phyloP scores from a whole-genome alignment of 2,329 filamentous ascomycete genomes.

The Cladosporium sp. region DNA sequence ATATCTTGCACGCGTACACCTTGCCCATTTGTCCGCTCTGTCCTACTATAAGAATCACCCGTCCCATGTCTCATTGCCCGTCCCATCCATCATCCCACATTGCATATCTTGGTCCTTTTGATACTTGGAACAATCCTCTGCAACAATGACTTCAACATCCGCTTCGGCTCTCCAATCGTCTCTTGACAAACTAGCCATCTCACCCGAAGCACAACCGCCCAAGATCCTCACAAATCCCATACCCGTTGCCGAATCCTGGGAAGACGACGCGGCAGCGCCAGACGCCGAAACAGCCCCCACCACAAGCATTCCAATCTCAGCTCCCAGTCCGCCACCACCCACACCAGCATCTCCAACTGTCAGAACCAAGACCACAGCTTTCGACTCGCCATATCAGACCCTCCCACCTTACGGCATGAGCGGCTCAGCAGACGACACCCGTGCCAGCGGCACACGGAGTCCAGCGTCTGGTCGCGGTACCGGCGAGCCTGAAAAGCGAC shows the following conservation, averaged over 20 bases:
- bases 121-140: background rate
- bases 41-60: background rate
- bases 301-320: slow-evolving; percentile 26
- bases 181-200: slow-evolving; percentile 31
- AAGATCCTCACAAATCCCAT: slow-evolving; percentile 6
- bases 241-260: slow-evolving; percentile 63
- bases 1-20: slow-evolving; percentile 9
- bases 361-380: slow-evolving; percentile 14
- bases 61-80: background rate
- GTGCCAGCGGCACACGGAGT: background rate
- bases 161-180: slow-evolving; percentile 23
- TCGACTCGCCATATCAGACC: slow-evolving; percentile 21
- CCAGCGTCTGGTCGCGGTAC: background rate
- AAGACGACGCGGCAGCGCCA: slow-evolving; percentile 49
- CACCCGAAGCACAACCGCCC: slow-evolving; percentile 16
- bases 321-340: slow-evolving; percentile 57
- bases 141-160: slow-evolving; percentile 10
- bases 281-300: slow-evolving; percentile 24
- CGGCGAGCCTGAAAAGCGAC: slow-evolving; percentile 37
- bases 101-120: background rate
- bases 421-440: slow-evolving; percentile 16
- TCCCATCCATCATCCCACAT: background rate
- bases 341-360: slow-evolving; percentile 59
- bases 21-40: background rate
- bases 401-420: slow-evolving; percentile 24